Evolutionary conservation across 2,329 filamentous ascomycete genomes (phyloP).

Genomic region (Diaporthe batatas): DNA sequence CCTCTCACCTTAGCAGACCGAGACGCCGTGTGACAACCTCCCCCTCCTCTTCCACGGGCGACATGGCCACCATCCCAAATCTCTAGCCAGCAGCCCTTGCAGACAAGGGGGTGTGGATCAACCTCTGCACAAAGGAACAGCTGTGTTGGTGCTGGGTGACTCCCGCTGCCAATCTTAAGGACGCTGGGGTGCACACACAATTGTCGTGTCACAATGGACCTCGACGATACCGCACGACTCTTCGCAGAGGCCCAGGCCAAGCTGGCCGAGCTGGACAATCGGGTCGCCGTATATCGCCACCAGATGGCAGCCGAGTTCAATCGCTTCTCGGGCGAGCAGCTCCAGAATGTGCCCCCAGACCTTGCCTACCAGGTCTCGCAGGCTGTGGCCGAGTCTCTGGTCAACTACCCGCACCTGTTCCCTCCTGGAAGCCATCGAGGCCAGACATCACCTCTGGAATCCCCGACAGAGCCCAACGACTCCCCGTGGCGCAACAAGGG

Average conservation of each 20-base stretch:
- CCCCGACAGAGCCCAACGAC: constrained; percentile 39
- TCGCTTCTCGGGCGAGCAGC: constrained; percentile 64
- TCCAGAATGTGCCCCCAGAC: constrained; percentile 61
- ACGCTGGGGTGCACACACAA: constrained; percentile 16
- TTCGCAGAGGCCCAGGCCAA: constrained; percentile 66
- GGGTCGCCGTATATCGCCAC: constrained; percentile 68
- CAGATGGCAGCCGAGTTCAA: constrained; percentile 70
- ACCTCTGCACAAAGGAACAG: neutral
- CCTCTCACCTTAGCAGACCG: constrained; percentile 24
- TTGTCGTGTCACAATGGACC: constrained; percentile 30
- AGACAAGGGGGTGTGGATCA: constrained; percentile 9
- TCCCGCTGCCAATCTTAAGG: constrained; percentile 2
- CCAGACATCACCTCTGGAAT: constrained; percentile 17
- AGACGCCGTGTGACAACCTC: constrained; percentile 26
- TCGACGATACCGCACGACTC: constrained; percentile 52
- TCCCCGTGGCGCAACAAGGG: constrained; percentile 41
- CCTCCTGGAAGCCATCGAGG: constrained; percentile 36
- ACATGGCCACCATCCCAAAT: constrained; percentile 22
- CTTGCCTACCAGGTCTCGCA: constrained; percentile 61
- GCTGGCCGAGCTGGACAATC: constrained; percentile 69
- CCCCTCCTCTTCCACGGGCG: constrained; percentile 5
- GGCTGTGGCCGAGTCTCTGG: constrained; percentile 59
- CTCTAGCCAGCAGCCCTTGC: constrained; percentile 19
- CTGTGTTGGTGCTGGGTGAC: constrained; percentile 20
- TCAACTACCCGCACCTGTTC: constrained; percentile 60